Percentiles rank a stretch among this genome's conserved stretches.
These are phyloP conservation scores for Populus pruinosa DNA, from an alignment of 345 rosid species.

Conservation along the genomic window DNA sequence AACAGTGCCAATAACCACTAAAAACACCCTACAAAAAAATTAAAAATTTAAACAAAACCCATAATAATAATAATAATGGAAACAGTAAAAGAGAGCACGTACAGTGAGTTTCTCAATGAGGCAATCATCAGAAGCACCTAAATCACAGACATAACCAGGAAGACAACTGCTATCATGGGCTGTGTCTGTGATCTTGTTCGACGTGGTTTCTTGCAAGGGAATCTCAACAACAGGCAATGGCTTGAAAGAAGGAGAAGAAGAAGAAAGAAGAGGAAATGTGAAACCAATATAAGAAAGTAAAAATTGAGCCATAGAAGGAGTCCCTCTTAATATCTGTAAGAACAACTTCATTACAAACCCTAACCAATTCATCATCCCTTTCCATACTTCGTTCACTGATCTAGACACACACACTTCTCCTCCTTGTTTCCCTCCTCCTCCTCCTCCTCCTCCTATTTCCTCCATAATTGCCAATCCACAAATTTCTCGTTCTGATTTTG, in stretches of 20 bases:
- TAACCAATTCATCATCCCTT: constrained; percentile 8
- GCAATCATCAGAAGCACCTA: constrained; percentile 6
- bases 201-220: constrained; percentile 40
- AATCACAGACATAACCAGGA: constrained; percentile 19
- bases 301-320: constrained; percentile 11
- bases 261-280: constrained; percentile 8
- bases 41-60: not conserved
- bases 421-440: not conserved
- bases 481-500: not conserved
- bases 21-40: not conserved
- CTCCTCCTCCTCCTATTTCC: not conserved
- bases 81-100: not conserved
- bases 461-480: not conserved
- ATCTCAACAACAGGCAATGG: constrained; percentile 66
- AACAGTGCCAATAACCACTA: no score
- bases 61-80: not conserved
- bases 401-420: not conserved
- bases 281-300: constrained; percentile 8
- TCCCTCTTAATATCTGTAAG: constrained; percentile 8
- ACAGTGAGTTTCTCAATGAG: constrained; percentile 57
- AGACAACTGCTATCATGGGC: not conserved
- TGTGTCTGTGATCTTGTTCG: constrained; percentile 25
- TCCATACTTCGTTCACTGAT: constrained; percentile 4
- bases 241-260: constrained; percentile 51
- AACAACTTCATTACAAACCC: constrained; percentile 9